Percentiles rank a stretch among this genome's conserved stretches.
phyloP scores from a whole-genome alignment of 2,329 filamentous ascomycete species.

The Paraconiothyrium sp. region DNA sequence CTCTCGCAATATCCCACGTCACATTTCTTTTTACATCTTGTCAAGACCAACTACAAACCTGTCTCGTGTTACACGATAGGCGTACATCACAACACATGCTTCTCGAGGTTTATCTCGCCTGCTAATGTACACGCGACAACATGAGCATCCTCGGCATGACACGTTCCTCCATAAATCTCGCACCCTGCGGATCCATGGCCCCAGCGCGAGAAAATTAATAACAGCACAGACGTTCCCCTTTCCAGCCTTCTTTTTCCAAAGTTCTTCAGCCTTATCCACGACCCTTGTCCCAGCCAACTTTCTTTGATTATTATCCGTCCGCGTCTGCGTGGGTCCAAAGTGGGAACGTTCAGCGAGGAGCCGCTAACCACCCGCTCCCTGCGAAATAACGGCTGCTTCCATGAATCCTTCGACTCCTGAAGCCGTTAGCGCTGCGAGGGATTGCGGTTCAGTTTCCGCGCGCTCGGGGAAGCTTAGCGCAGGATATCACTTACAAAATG shows the following conservation, averaged over 20 bases:
- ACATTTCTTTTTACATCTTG: slow-evolving; percentile 10
- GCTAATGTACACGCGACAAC: slow-evolving; percentile 3
- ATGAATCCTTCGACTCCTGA: slow-evolving; percentile 5
- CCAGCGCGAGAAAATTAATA: slow-evolving; percentile 13
- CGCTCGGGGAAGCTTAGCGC: slow-evolving; percentile 12
- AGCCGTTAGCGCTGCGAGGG: slow-evolving; percentile 10
- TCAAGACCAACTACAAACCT: background rate
- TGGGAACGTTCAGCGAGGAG: slow-evolving; percentile 7
- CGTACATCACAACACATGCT: background rate
- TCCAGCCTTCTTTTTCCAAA: slow-evolving; percentile 19
- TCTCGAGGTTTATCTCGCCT: background rate
- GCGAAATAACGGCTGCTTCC: slow-evolving; percentile 11
- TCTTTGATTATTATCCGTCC: slow-evolving; percentile 13
- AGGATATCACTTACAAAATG: background rate
- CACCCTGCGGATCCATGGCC: slow-evolving; percentile 16
- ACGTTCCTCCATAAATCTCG: slow-evolving; percentile 5
- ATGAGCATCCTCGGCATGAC: slow-evolving; percentile 9
- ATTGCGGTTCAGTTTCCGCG: slow-evolving; percentile 8
- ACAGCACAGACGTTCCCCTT: slow-evolving; percentile 29
- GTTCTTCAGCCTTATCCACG: slow-evolving; percentile 29
- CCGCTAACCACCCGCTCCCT: slow-evolving; percentile 10
- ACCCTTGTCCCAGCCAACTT: slow-evolving; percentile 17
- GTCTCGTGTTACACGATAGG: background rate
- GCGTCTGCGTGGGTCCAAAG: background rate
- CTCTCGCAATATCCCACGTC: slow-evolving; percentile 11